Percentiles rank a stretch among this genome's conserved stretches.
Conservation (phyloP, 2,329 filamentous ascomycete species). For the Fusarium lateritium region DNA sequence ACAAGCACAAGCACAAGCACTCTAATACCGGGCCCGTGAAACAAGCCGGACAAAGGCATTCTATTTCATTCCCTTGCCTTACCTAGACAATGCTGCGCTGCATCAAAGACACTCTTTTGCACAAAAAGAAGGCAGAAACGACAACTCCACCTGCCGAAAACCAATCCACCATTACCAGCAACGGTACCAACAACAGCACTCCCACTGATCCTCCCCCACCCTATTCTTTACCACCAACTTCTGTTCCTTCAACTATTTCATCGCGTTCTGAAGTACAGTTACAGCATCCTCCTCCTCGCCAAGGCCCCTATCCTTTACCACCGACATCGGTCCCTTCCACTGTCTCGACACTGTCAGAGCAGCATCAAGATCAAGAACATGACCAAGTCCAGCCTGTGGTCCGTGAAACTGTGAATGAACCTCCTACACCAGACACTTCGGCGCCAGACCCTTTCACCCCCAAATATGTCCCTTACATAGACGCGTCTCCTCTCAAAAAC, state of each 20-base stretch:
- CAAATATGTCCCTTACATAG: slow-evolving; percentile 46
- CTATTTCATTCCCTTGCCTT: too few relatives aligned
- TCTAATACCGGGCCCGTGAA: not conserved
- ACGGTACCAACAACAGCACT: not conserved
- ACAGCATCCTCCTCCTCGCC: not conserved
- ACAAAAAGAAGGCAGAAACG: slow-evolving; percentile 35
- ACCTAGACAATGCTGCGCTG: slow-evolving; percentile 46
- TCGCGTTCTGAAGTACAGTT: slow-evolving; percentile 3
- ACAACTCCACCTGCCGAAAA: slow-evolving; percentile 7
- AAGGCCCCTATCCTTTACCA: not conserved
- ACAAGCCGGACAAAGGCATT: not conserved
- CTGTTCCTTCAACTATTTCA: slow-evolving; percentile 9
- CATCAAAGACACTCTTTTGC: slow-evolving; percentile 44
- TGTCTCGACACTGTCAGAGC: slow-evolving; percentile 4
- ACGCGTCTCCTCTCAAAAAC: slow-evolving; percentile 45
- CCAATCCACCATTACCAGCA: not conserved
- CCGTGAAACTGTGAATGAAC: slow-evolving; percentile 8
- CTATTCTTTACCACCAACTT: slow-evolving; percentile 11
- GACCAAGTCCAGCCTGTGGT: not conserved
- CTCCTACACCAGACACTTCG: not conserved
- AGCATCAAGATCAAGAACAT: slow-evolving; percentile 7
- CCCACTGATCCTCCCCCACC: not conserved
- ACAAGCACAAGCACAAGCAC: not conserved
- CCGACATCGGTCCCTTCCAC: slow-evolving; percentile 17
- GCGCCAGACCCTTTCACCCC: slow-evolving; percentile 21